Conservation (phyloP, 2,329 filamentous ascomycete genomes). For the Colletotrichum melonis region DNA sequence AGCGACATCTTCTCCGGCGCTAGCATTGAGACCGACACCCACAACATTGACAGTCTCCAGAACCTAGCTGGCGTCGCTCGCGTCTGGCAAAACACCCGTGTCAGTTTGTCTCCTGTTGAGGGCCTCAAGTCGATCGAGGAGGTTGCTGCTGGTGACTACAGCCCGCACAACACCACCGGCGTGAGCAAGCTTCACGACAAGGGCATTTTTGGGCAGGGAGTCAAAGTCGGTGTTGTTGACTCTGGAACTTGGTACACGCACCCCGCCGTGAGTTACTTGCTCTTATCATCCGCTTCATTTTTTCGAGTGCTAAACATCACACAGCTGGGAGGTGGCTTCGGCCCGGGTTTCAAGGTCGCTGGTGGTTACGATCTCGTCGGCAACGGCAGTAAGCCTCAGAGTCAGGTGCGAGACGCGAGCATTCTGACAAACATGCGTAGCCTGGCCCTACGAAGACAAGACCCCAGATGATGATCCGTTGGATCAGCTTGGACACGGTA, state of each 20-base stretch:
- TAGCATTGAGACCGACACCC: conserved; percentile 45
- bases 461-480: conserved; percentile 39
- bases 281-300: not conserved
- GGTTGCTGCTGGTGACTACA: conserved; percentile 44
- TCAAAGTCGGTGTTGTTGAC: conserved; percentile 52
- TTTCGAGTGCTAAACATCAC: conserved; percentile 38
- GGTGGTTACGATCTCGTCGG: conserved; percentile 58
- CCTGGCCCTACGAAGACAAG: conserved; percentile 36
- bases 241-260: conserved; percentile 54
- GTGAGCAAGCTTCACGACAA: conserved; percentile 50
- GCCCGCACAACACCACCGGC: conserved; percentile 50
- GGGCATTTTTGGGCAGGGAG: conserved; percentile 50
- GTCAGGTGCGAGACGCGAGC: conserved; percentile 35
- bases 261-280: conserved; percentile 43
- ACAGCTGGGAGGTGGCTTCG: conserved; percentile 57
- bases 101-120: conserved; percentile 13
- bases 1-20: conserved; percentile 48
- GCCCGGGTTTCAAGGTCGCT: conserved; percentile 55
- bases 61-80: conserved; percentile 47
- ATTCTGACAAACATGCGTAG: not conserved
- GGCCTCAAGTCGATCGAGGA: conserved; percentile 1
- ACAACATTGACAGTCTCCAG: conserved; percentile 47
- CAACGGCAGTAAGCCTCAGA: conserved; percentile 43
- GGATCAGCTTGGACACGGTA: conserved; percentile 42
- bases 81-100: conserved; percentile 45